These are phyloP conservation scores for Flueggea neowawraea DNA, from an alignment of 441 rosid genomes.

Conservation along the genomic window DNA sequence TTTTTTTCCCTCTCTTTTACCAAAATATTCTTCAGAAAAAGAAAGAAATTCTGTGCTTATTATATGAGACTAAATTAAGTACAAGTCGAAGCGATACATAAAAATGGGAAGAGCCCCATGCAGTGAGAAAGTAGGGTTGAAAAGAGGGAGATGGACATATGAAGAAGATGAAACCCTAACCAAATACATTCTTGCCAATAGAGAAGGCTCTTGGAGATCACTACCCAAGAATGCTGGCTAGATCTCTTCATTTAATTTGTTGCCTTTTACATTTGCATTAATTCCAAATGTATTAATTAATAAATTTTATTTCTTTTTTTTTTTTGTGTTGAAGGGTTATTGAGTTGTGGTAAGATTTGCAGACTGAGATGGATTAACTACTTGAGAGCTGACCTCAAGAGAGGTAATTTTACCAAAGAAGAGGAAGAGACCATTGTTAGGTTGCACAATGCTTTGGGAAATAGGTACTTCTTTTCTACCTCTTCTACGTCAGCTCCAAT, in stretches of 20 bases:
- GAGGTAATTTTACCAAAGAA: slow-evolving; percentile 72
- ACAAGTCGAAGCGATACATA: neutral
- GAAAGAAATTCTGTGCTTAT: neutral
- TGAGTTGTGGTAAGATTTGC: slow-evolving; percentile 94
- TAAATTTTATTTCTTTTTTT: no score
- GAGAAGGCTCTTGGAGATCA: slow-evolving; percentile 83
- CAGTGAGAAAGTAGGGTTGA: slow-evolving; percentile 74
- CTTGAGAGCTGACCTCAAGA: slow-evolving; percentile 67
- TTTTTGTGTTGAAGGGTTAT: slow-evolving; percentile 40
- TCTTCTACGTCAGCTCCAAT: neutral
- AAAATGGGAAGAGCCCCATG: slow-evolving; percentile 79
- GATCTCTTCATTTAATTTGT: neutral
- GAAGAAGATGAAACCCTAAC: slow-evolving; percentile 72
- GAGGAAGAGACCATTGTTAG: slow-evolving; percentile 73
- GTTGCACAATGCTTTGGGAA: slow-evolving; percentile 67
- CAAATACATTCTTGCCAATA: slow-evolving; percentile 54
- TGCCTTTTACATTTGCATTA: neutral
- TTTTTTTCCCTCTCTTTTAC: neutral
- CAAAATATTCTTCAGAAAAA: neutral
- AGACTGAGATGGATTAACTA: slow-evolving; percentile 93
- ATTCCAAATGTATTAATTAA: neutral
- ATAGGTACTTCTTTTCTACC: slow-evolving; percentile 39
- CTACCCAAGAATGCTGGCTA: slow-evolving; percentile 81
- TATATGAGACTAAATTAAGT: neutral
- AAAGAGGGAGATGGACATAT: slow-evolving; percentile 76